These are phyloP conservation scores for Pezicula carpinea DNA, from an alignment of 2,329 filamentous ascomycete genomes.

Conservation along the genomic window DNA sequence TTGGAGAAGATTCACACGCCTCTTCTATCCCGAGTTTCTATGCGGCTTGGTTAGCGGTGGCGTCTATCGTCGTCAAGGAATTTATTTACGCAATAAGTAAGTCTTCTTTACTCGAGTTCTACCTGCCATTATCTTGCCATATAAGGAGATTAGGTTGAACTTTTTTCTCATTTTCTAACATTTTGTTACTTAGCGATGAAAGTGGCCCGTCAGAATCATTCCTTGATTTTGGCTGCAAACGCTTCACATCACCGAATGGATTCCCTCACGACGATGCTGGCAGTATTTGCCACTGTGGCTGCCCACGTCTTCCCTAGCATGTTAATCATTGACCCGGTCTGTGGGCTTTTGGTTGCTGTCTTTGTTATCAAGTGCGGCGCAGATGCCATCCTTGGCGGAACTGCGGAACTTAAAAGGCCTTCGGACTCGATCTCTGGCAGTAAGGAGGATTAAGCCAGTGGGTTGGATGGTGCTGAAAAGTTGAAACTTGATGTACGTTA, in stretches of 20 bases:
- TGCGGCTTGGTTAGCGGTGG: background rate
- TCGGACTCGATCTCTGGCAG: background rate
- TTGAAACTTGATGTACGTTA: too few species aligned
- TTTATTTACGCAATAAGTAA: background rate
- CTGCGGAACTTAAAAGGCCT: background rate
- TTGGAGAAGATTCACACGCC: background rate
- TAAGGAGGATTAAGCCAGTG: constrained; percentile 21
- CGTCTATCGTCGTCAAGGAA: background rate
- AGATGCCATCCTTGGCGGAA: background rate
- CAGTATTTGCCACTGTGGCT: background rate
- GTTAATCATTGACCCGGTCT: background rate
- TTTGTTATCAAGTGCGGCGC: background rate
- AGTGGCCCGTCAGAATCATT: background rate
- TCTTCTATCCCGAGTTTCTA: background rate
- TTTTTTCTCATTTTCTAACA: background rate
- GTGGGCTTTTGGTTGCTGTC: background rate
- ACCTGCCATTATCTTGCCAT: too few species aligned
- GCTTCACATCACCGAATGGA: background rate
- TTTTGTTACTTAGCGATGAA: background rate
- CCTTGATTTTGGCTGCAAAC: background rate
- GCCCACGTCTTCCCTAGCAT: background rate
- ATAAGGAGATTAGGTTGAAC: too few species aligned
- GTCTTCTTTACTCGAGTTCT: background rate
- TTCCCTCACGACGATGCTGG: background rate
- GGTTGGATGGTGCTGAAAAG: too few species aligned